phyloP scores from a whole-genome alignment of 352 stramenopile genomes.

The Phytophthora nicotianae region DNA sequence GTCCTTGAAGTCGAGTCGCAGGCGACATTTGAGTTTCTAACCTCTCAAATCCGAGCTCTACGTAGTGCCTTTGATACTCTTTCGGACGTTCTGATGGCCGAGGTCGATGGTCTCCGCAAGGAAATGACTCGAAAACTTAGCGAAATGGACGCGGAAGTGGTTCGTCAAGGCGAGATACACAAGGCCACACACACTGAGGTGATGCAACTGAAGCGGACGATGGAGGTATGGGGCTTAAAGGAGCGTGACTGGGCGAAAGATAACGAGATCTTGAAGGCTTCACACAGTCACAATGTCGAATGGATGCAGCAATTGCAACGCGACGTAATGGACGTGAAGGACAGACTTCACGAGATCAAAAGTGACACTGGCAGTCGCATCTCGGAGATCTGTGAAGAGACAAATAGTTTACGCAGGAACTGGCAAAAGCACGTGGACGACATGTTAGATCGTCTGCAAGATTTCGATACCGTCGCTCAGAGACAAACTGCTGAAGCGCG shows the following conservation, averaged over 20 bases:
- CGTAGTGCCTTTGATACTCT: slow-evolving; percentile 81
- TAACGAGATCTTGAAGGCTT: slow-evolving; percentile 85
- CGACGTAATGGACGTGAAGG: slow-evolving; percentile 81
- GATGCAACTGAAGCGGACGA: slow-evolving; percentile 74
- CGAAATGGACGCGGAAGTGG: slow-evolving; percentile 66
- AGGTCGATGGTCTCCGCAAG: slow-evolving; percentile 72
- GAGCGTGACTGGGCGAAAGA: slow-evolving; percentile 88
- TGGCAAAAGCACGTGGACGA: slow-evolving; percentile 79
- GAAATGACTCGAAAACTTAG: slow-evolving; percentile 65
- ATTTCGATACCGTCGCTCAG: slow-evolving; percentile 52
- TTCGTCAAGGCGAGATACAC: slow-evolving; percentile 60
- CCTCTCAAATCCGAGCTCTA: slow-evolving; percentile 73
- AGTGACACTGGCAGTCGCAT: slow-evolving; percentile 58
- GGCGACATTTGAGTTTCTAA: slow-evolving; percentile 85
- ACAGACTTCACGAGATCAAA: slow-evolving; percentile 72
- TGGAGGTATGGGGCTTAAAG: slow-evolving; percentile 82
- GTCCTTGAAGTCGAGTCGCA: slow-evolving; percentile 81
- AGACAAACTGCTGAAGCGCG: slow-evolving; percentile 50
- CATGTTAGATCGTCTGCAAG: slow-evolving; percentile 60
- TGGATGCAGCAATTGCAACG: slow-evolving; percentile 89
- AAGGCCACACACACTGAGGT: slow-evolving; percentile 69
- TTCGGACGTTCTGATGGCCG: slow-evolving; percentile 77
- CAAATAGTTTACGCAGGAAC: slow-evolving; percentile 64
- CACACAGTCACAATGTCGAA: slow-evolving; percentile 82
- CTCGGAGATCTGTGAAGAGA: slow-evolving; percentile 65